Base-by-base conservation (phyloP, 2,329 filamentous ascomycete genomes). In the Colletotrichum higginsianum region DNA sequence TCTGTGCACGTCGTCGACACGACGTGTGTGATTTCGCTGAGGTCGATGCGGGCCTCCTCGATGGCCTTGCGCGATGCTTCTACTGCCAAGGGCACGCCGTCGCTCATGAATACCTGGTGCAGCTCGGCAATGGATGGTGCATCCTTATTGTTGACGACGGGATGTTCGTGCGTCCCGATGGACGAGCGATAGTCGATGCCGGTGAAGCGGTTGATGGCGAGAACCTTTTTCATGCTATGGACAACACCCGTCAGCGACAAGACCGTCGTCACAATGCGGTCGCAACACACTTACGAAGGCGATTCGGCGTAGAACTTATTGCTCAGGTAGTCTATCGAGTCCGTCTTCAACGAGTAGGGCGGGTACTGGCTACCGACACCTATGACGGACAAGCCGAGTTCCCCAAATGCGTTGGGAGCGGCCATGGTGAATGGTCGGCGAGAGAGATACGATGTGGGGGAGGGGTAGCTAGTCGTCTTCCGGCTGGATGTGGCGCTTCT, bases 1-100 rank as follows among this genome's bases (percentile, higher is more conserved):
- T 93, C 89, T 11, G 91, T 93, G 78, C 91, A 93, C 6, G 90
- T 92, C 0, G 90, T 91, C 30, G 90, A 88, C 11, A 93, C 90
- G 50, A 92, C 84, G 75, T 93, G 91, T 3, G 90, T 93, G 73
- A 93, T 90, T 62, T 90, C 82, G 3, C 77, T 77, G 0, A 85
- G 77, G 52, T 86, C 83, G 52, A 90, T 78, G 18, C 83, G 82
- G 6, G 89, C 87, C 77, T 91, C 89, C 9, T 82, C 80, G 12
- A 90, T 82, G 6, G 89, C 89, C 77, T 89, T 88, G 35, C 83
- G 82, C 26, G 87, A 83, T 2, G 89, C 89, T 12, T 79, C 80
- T 7, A 91, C 82, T 8, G 89, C 89, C 2, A 91, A 81, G 1
- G 88, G 87, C 2, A 91, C 83, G 15, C 89, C 89, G 49, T 90